Base-by-base conservation (phyloP, 177 flowering plant species). In the Telopea speciosissima region DNA sequence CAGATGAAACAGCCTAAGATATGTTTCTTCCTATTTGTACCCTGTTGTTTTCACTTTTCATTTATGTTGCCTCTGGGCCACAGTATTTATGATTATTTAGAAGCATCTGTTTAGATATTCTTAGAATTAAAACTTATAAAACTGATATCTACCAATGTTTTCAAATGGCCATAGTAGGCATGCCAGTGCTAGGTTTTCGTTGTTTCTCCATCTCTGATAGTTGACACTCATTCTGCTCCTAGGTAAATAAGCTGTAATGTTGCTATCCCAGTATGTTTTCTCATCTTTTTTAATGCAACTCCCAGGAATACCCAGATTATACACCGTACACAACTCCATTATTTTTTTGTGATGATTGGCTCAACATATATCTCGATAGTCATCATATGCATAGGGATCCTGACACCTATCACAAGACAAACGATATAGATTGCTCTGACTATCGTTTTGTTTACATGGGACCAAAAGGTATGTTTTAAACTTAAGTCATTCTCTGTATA, bases 391-490 rank as follows among this genome's bases (percentile, higher is more conserved):
- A 93, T 79, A 72, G 23, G 72, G 86, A 85, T 82, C 77, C 84
- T 45, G 80, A 84, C 40, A 74, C 70, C 70, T 69, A 70, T 67
- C 79, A 80, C 69, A 84, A 83, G 70, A 83, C 52, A 73, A 80
- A 81, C 71, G 94, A 86, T 67, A 78, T 91, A 72, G 78, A 79
- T 77, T 95, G 99, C 89, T 95, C 98, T 65, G 99, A 95, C 77
- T 95, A 93, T 78, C 97, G 99, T 62, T 95, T 95, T 84, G 98
- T 92, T 76, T 93, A 95, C 85, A 93, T 93, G 93, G 99, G 99
- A 75, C 78, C 90, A 74, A 93, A 93, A 95, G 99, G 99, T 95
- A 77, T 68, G 87, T 54, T 74, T 36, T 36, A 36, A 8, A 36
- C 40, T 36, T 36, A 36, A 36, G 40, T 36, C 40, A 36, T 36